Conservation (phyloP, 495 filamentous ascomycete species). For the Talaromyces adpressus region DNA sequence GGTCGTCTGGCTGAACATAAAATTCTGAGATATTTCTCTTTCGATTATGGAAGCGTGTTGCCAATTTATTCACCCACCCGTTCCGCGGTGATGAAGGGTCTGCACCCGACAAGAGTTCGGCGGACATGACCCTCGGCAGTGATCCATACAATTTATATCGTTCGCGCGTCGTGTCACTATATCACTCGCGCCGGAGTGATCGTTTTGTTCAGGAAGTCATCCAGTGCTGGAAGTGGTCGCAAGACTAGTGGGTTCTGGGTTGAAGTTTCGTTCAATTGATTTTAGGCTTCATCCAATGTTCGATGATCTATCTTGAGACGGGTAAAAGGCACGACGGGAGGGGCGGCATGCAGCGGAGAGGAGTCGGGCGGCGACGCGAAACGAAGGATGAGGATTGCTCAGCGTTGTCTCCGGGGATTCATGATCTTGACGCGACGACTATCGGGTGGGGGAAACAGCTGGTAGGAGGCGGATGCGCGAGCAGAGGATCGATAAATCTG, state of each 20-base stretch:
- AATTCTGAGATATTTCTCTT: conserved; percentile 76
- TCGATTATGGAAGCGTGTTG: conserved; percentile 54
- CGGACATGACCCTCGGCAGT: conserved; percentile 39
- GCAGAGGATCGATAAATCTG: not conserved
- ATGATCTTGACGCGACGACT: not conserved
- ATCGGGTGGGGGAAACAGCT: not conserved
- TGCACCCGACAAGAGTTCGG: conserved; percentile 30
- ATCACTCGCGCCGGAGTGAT: conserved; percentile 1
- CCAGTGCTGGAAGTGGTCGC: not conserved
- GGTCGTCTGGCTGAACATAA: conserved; percentile 68
- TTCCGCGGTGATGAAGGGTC: conserved; percentile 36
- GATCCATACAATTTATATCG: conserved; percentile 26
- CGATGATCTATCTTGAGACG: not conserved
- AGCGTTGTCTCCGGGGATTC: not conserved
- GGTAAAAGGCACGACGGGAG: not conserved
- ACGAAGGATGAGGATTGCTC: not conserved
- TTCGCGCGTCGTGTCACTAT: not conserved
- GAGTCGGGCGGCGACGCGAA: not conserved
- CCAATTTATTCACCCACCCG: conserved; percentile 51
- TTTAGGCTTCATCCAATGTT: not conserved
- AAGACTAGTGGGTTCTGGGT: not conserved
- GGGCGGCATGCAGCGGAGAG: not conserved
- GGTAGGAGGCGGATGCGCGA: not conserved
- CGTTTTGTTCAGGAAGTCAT: not conserved
- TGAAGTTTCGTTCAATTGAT: not conserved